Conservation (phyloP, 2,329 filamentous ascomycete genomes). For the Anisogramma anomala region DNA sequence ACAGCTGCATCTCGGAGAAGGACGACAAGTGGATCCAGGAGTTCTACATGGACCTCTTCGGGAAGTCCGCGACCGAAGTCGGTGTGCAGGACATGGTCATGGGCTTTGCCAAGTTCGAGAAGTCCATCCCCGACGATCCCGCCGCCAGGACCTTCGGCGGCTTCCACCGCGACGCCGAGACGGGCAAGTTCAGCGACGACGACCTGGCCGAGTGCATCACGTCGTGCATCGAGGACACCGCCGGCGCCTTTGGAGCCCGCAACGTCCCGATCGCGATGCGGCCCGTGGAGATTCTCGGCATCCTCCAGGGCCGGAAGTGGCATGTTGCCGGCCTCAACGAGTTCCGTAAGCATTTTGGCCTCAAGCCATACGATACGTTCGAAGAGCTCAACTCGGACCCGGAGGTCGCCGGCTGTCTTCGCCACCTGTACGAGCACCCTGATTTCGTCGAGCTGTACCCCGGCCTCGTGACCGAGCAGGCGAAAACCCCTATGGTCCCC, state of each 20-base stretch:
- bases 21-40: slow-evolving; percentile 74
- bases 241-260: slow-evolving; percentile 59
- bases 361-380: slow-evolving; percentile 65
- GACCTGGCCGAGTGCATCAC: slow-evolving; percentile 61
- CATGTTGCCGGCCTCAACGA: slow-evolving; percentile 70
- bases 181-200: slow-evolving; percentile 61
- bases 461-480: slow-evolving; percentile 63
- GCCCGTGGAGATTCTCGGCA: slow-evolving; percentile 69
- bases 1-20: slow-evolving; percentile 61
- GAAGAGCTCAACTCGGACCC: slow-evolving; percentile 76
- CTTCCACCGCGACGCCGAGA: slow-evolving; percentile 49
- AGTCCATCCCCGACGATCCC: slow-evolving; percentile 52
- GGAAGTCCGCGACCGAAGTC: slow-evolving; percentile 45
- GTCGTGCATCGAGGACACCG: slow-evolving; percentile 63
- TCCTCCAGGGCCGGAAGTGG: slow-evolving; percentile 66
- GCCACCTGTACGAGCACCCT: slow-evolving; percentile 62
- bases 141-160: slow-evolving; percentile 55
- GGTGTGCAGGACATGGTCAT: slow-evolving; percentile 48
- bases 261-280: slow-evolving; percentile 65
- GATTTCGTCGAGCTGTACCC: slow-evolving; percentile 75
- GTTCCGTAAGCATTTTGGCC: slow-evolving; percentile 70
- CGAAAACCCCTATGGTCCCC: slow-evolving; percentile 60
- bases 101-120: slow-evolving; percentile 53
- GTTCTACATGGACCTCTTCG: slow-evolving; percentile 52
- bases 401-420: slow-evolving; percentile 52